Percentiles rank a stretch among this genome's conserved stretches.
Conservation (phyloP, 164 flowering plant genomes). For the Paratinospora sagittata region DNA sequence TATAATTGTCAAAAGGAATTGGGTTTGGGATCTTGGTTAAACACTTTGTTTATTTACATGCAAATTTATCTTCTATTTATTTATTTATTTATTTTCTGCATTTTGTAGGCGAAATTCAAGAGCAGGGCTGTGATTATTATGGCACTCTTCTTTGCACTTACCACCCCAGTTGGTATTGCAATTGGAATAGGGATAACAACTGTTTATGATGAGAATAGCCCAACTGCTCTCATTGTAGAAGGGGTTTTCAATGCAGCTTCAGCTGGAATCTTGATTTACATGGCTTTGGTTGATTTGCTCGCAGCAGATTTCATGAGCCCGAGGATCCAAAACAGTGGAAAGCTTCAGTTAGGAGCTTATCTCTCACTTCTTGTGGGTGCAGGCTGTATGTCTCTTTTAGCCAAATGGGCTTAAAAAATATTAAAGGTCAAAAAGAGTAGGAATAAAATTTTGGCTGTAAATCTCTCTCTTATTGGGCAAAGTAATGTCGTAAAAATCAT, state of each 20-base stretch:
- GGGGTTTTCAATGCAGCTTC: slow-evolving; percentile 40
- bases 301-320: slow-evolving; percentile 40
- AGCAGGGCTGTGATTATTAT: slow-evolving; percentile 14
- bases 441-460: no score
- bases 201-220: slow-evolving; percentile 29
- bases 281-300: slow-evolving; percentile 43
- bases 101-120: slow-evolving; percentile 37
- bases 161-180: slow-evolving; percentile 43
- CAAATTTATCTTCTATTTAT: no score
- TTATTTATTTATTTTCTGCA: no score
- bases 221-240: slow-evolving; percentile 34
- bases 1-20: no score
- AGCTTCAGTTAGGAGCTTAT: slow-evolving; percentile 26
- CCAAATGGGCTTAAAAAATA: no score
- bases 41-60: no score
- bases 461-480: no score
- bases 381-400: slow-evolving; percentile 37
- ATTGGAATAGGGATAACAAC: slow-evolving; percentile 35
- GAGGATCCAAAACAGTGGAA: slow-evolving; percentile 25
- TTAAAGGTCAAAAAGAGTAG: no score
- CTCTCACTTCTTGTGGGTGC: slow-evolving; percentile 35
- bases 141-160: slow-evolving; percentile 37
- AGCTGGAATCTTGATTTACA: slow-evolving; percentile 41
- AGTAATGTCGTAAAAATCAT: no score
- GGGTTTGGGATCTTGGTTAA: no score